Evolutionary conservation across 2,329 filamentous ascomycete species (phyloP), one percentile per base, ranked within the genome.

Genomic region (Podosphaera xanthii): DNA sequence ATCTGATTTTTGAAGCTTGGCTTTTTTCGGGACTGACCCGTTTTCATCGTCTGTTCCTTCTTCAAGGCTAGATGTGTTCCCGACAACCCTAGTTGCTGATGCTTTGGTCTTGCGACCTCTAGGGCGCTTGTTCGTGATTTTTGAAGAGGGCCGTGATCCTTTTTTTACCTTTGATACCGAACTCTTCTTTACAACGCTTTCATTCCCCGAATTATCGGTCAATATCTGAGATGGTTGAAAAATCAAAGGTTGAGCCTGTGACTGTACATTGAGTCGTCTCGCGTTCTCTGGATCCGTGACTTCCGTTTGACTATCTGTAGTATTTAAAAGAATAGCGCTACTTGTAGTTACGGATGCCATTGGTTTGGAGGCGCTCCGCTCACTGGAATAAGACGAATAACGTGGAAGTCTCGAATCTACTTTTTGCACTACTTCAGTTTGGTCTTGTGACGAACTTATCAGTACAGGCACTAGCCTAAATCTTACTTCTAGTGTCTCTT

Each of bases 401-500:
- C 22, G 22, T 22, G 22, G 1, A 22, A 22, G 22, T 22, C 22
- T 22, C 22, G 22, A 22, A 22, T 40, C 10, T 40, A 5, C 6
- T 40, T 40, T 40, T 5, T 40, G 36, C 5, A 40, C 36, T 40
- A 34, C 10, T 12, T 57, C 55, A 1, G 14, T 1, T n/a, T 33
- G 31, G 6, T 53, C 33, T 33, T 4, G 31, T 33, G 10, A 4
- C 63, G 78, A 70, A 38, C 76, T 60, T 3, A 74, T 74, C 4
- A 79, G 74, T 3, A 95, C 83, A 14, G 84, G 84, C 1, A 89
- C 84, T 60, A 98, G 76, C 68, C 87, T 89, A 62, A 98, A 76
- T 70, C 86, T 94, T 64, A 98, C 91, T 72, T 98, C 92, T 61
- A 98, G 73, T 0, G 87, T 97, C 71, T 97, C 90, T 65, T 84